These are phyloP conservation scores for Calonectria multiphialidica DNA, from an alignment of 2,329 filamentous ascomycete genomes.

Conservation along the genomic window DNA sequence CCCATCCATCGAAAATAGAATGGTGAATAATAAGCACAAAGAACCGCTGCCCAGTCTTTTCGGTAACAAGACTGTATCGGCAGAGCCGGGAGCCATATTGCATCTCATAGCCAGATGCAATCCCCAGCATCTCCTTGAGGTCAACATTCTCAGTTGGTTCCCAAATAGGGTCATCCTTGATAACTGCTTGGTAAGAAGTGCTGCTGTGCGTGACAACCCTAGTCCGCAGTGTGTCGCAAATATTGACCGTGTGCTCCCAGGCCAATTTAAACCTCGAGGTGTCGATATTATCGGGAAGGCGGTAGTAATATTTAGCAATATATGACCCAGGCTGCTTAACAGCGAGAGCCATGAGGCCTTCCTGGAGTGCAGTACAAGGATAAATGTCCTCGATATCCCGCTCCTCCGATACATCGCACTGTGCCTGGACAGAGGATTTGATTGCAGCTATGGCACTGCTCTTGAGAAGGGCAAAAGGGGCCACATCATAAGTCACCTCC, in stretches of 20 bases:
- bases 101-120: not conserved
- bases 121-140: not conserved
- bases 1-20: slow-evolving; percentile 42
- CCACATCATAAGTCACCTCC: not conserved
- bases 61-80: slow-evolving; percentile 4
- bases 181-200: not conserved
- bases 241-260: not conserved
- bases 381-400: slow-evolving; percentile 14
- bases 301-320: slow-evolving; percentile 10
- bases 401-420: not conserved
- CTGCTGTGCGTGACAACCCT: not conserved
- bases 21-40: slow-evolving; percentile 36
- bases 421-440: not conserved
- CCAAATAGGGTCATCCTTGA: not conserved
- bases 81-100: slow-evolving; percentile 11
- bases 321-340: slow-evolving; percentile 17
- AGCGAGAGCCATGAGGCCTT: slow-evolving; percentile 14
- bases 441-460: not conserved
- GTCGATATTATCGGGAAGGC: not conserved
- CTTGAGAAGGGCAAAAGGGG: slow-evolving; percentile 1
- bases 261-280: not conserved
- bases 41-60: not conserved
- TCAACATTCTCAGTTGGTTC: not conserved
- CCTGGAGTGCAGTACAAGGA: slow-evolving; percentile 8
- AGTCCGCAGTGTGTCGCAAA: slow-evolving; percentile 13